Evolutionary conservation across 2,329 filamentous ascomycete species (phyloP).

Genomic region (Metarhizium humberi): DNA sequence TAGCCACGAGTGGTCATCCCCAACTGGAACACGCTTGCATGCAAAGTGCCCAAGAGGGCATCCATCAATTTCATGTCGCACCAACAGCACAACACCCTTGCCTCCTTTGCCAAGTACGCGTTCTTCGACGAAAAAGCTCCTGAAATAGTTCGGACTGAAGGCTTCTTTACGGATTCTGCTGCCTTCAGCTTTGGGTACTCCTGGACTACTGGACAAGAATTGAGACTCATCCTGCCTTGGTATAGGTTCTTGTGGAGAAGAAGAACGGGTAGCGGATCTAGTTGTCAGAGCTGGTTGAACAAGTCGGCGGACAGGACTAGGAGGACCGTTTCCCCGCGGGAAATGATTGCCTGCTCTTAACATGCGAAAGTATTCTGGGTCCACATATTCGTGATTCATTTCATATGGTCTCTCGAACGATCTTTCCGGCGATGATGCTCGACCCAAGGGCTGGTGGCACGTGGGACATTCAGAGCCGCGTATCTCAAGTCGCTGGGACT

Average conservation of each 20-base stretch:
- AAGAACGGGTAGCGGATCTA: conserved; percentile 7
- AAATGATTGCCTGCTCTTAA: conserved; percentile 50
- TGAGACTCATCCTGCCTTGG: conserved; percentile 25
- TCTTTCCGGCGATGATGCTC: conserved; percentile 34
- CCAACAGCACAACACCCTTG: conserved; percentile 90
- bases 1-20: conserved; percentile 89
- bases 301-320: conserved; percentile 45
- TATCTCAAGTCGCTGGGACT: conserved; percentile 77
- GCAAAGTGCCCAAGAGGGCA: conserved; percentile 85
- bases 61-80: conserved; percentile 83
- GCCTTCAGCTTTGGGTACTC: conserved; percentile 35
- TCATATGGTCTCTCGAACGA: conserved; percentile 35
- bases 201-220: conserved; percentile 44
- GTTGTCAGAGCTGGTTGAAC: conserved; percentile 33
- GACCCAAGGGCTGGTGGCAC: conserved; percentile 64
- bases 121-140: conserved; percentile 87
- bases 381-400: conserved; percentile 57
- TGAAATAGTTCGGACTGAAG: conserved; percentile 89
- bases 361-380: conserved; percentile 93
- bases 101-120: conserved; percentile 78
- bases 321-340: conserved; percentile 33
- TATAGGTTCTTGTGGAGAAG: conserved; percentile 12
- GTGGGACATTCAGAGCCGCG: conserved; percentile 79
- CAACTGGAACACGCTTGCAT: conserved; percentile 93
- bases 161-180: conserved; percentile 77